Evolutionary conservation across 2,329 filamentous ascomycete genomes (phyloP).

Genomic region (Cladobotryum protrusum): DNA sequence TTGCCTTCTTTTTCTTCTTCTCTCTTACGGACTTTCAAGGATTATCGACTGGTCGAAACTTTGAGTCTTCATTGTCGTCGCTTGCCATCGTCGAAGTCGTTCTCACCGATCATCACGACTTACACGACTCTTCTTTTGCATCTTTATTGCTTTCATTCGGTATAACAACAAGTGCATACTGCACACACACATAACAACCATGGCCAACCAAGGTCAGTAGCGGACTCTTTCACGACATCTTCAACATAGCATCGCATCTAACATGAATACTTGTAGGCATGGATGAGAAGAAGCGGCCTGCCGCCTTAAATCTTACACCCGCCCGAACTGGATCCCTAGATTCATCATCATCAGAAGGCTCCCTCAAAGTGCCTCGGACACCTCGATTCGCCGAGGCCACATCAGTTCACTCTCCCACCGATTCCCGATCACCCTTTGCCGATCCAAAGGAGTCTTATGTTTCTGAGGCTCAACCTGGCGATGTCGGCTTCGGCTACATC

Average conservation of each 20-base stretch:
- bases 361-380: slow-evolving; percentile 62
- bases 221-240: not conserved
- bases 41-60: not conserved
- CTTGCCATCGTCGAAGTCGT: not conserved
- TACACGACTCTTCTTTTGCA: slow-evolving; percentile 1
- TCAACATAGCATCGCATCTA: not conserved
- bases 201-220: slow-evolving; percentile 36
- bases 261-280: slow-evolving; percentile 18
- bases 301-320: slow-evolving; percentile 48
- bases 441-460: slow-evolving; percentile 49
- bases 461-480: slow-evolving; percentile 66
- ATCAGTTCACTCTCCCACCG: slow-evolving; percentile 69
- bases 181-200: slow-evolving; percentile 13
- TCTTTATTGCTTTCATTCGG: not conserved
- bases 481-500: slow-evolving; percentile 92
- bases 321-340: slow-evolving; percentile 43
- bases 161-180: no score
- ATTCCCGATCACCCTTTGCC: slow-evolving; percentile 51
- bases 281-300: slow-evolving; percentile 52
- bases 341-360: slow-evolving; percentile 48
- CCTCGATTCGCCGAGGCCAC: slow-evolving; percentile 79
- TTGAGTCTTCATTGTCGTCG: not conserved
- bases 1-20: not conserved
- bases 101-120: not conserved
- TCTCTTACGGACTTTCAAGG: not conserved